These are phyloP conservation scores for Penicillium sp. DNA, from an alignment of 2,329 filamentous ascomycete species.

Conservation along the genomic window DNA sequence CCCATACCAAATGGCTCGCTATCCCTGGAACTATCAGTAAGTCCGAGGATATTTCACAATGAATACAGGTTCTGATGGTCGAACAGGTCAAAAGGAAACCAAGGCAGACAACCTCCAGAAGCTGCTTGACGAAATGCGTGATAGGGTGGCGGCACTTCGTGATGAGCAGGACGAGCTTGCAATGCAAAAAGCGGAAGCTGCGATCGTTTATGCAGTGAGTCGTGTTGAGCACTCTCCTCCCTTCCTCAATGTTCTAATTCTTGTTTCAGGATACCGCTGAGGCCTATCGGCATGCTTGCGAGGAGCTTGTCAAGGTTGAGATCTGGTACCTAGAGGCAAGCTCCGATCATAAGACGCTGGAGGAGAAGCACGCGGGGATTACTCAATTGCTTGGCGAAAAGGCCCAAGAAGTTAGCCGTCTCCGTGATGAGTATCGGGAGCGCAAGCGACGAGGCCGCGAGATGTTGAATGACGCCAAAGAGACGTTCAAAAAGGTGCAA, in stretches of 20 bases:
- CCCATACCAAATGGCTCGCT: slow-evolving; percentile 57
- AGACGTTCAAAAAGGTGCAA: slow-evolving; percentile 9
- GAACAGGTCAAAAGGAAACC: slow-evolving; percentile 39
- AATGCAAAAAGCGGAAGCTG: slow-evolving; percentile 52
- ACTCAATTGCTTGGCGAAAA: slow-evolving; percentile 42
- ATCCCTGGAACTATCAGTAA: slow-evolving; percentile 67
- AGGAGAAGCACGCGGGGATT: slow-evolving; percentile 58
- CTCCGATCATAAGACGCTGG: slow-evolving; percentile 71
- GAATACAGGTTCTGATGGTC: slow-evolving; percentile 20
- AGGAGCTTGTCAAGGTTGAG: slow-evolving; percentile 62
- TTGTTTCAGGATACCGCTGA: slow-evolving; percentile 50
- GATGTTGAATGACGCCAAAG: slow-evolving; percentile 13
- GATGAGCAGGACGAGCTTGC: slow-evolving; percentile 51
- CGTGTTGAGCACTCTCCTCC: not conserved
- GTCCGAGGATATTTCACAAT: slow-evolving; percentile 23
- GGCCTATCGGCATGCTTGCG: slow-evolving; percentile 56
- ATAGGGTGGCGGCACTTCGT: slow-evolving; percentile 48
- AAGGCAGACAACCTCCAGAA: slow-evolving; percentile 41
- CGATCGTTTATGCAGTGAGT: slow-evolving; percentile 52
- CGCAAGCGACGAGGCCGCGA: slow-evolving; percentile 12
- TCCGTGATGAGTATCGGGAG: slow-evolving; percentile 32
- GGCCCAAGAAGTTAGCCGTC: slow-evolving; percentile 35
- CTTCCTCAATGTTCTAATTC: slow-evolving; percentile 5
- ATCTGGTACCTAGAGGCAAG: slow-evolving; percentile 69
- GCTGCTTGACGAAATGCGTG: slow-evolving; percentile 39